Evolutionary conservation across 768 basidiomycete genomes (phyloP), one percentile per base, ranked within the genome.

Genomic region (Crepidotus variabilis): DNA sequence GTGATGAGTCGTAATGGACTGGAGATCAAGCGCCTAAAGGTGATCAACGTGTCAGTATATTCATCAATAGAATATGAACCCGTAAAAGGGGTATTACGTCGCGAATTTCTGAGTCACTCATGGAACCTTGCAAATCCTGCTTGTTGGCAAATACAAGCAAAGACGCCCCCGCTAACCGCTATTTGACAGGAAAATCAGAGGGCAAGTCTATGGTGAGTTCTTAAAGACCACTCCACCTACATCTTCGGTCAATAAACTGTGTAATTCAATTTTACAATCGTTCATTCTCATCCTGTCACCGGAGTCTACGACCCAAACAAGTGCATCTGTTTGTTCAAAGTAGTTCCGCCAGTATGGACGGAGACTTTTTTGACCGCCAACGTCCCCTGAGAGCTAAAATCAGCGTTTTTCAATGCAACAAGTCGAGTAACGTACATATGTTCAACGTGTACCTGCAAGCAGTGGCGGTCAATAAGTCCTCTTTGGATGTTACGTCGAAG

Each of bases 301-400:
- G 0, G 94, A 96, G 75, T 99, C 97, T 43, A 99, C 95, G 16
- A 99, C 96, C 97, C 97, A 99, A 33, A 98, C 94, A 46, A 99
- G 78, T 6, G 91, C 96, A 72, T 98, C 97, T 9, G 97, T 98
- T 72, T 94, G 92, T 72, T 99, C 97, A 63, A 98, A 98, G 74
- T 98, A 98, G 71, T 98, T 99, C 22, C 93, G 79, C 97, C 97
- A 99, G 71, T 98, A 98, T 6, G 97, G 96, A 28, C 97, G 83
- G 51, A 99, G 85, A 0, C 93, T 95, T 56, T 88, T 85, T 71
- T 99, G 97, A 21, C 97, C 96, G 34, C 97, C 97, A 34, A 98
- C 94, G 69, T 99, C 97, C 97, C 96, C 95, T 98, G 64, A 56
- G 62, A 60, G 57, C 62, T 63, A 54, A 34, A 60, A 52, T 63